Conservation (phyloP, 2,329 filamentous ascomycete species). For the Magnaporthiopsis incrustans region DNA sequence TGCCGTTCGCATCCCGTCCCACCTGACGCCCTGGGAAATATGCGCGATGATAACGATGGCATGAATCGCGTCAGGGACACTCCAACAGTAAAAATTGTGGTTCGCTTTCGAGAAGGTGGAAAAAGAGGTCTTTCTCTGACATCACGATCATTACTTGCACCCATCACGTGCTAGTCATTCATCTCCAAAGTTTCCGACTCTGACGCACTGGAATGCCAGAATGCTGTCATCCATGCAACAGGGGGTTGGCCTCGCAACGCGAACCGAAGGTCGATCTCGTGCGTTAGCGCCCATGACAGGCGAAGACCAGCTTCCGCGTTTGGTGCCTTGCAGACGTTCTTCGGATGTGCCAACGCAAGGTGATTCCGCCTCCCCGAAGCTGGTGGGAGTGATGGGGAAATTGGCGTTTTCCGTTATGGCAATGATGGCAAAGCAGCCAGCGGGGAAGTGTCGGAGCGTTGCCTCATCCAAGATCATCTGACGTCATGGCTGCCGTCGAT, state of each 20-base stretch:
- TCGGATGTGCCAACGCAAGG: background rate
- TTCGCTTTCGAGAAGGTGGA: too few species aligned
- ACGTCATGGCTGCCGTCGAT: background rate
- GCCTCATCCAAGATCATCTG: background rate
- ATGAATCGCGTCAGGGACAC: background rate
- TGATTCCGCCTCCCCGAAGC: background rate
- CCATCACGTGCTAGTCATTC: background rate
- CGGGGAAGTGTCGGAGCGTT: background rate
- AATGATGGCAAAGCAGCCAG: background rate
- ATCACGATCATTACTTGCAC: background rate
- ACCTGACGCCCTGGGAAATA: background rate
- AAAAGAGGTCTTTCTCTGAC: background rate
- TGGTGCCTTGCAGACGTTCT: background rate
- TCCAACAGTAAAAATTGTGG: too few species aligned
- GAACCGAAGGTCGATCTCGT: background rate
- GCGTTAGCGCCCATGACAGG: background rate
- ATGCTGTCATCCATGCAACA: background rate
- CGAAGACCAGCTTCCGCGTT: background rate
- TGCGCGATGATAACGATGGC: background rate
- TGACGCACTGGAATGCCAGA: background rate
- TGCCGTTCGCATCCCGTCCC: background rate
- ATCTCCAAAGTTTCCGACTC: background rate
- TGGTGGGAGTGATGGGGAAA: background rate
- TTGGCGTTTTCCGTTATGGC: too few species aligned
- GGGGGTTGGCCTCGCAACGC: too few species aligned